These are phyloP conservation scores for Taiozyma sp. DNA, from an alignment of 1,139 yeast genomes.

Conservation along the genomic window DNA sequence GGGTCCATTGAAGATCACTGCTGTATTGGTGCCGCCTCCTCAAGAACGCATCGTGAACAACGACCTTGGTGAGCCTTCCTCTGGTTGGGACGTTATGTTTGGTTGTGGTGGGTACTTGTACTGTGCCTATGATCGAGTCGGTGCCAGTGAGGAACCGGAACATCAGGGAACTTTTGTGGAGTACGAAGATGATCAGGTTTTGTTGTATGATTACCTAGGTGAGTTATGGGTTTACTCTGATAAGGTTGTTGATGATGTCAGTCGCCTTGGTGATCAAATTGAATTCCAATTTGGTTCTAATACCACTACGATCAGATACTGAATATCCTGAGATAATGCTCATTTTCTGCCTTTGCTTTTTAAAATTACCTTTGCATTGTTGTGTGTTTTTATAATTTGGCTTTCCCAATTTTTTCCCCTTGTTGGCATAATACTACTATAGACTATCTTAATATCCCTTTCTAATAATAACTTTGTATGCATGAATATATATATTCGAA, in stretches of 20 bases:
- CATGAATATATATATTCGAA: neutral
- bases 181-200: slow-evolving; percentile 16
- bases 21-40: slow-evolving; percentile 32
- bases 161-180: slow-evolving; percentile 23
- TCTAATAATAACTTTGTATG: no score
- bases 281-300: neutral
- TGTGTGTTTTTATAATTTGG: no score
- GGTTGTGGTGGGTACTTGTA: slow-evolving; percentile 41
- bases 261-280: neutral
- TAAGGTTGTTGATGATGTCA: slow-evolving; percentile 7
- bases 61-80: slow-evolving; percentile 28
- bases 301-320: neutral
- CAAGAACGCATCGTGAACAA: slow-evolving; percentile 25
- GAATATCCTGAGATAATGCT: neutral
- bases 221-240: slow-evolving; percentile 22
- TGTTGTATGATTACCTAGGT: slow-evolving; percentile 22
- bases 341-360: neutral
- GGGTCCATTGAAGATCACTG: slow-evolving; percentile 26
- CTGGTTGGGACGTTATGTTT: slow-evolving; percentile 29
- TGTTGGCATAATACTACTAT: neutral
- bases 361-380: no score
- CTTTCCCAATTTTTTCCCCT: neutral
- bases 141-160: slow-evolving; percentile 30
- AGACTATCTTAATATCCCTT: neutral
- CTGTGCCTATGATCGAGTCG: slow-evolving; percentile 42